Evolutionary conservation across 2,329 filamentous ascomycete genomes (phyloP).

Genomic region (Colletotrichum sp.): DNA sequence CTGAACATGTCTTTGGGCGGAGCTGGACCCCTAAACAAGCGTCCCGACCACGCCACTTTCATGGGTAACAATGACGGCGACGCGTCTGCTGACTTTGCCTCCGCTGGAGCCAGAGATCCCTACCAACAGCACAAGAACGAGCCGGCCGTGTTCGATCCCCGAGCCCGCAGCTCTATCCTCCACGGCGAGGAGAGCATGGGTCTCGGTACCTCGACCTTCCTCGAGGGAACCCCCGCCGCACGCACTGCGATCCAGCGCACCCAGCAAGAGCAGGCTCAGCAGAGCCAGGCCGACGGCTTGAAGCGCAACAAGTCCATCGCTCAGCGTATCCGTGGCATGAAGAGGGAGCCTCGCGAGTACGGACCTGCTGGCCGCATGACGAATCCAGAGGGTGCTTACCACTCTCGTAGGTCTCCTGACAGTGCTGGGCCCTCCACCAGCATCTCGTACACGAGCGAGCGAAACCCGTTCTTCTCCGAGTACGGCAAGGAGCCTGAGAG

Average conservation of each 20-base stretch:
- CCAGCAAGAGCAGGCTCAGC: slow-evolving; percentile 71
- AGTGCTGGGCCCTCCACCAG: slow-evolving; percentile 36
- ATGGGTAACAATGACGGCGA: slow-evolving; percentile 83
- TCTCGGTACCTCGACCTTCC: slow-evolving; percentile 91
- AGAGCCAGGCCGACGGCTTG: slow-evolving; percentile 61
- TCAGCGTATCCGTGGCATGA: slow-evolving; percentile 87
- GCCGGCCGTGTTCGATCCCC: slow-evolving; percentile 70
- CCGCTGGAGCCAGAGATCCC: slow-evolving; percentile 29
- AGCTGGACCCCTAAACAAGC: slow-evolving; percentile 79
- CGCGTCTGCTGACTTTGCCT: slow-evolving; percentile 80
- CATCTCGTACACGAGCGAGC: slow-evolving; percentile 46
- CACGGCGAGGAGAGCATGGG: slow-evolving; percentile 86
- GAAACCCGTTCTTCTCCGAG: slow-evolving; percentile 85
- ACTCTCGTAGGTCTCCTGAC: slow-evolving; percentile 45
- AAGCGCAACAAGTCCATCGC: slow-evolving; percentile 94
- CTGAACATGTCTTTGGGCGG: slow-evolving; percentile 92
- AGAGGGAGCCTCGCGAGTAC: slow-evolving; percentile 68
- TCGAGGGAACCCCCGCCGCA: slow-evolving; percentile 91
- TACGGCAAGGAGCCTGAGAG: slow-evolving; percentile 65
- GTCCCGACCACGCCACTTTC: slow-evolving; percentile 86
- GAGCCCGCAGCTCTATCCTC: slow-evolving; percentile 70
- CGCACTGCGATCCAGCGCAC: slow-evolving; percentile 78
- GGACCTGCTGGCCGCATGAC: slow-evolving; percentile 63
- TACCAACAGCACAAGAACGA: slow-evolving; percentile 31
- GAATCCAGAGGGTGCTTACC: slow-evolving; percentile 57